A percentile compares a stretch with the other conserved stretches of the same genome.
Conservation (phyloP, 2,329 filamentous ascomycete species). For the Aspergillus fischeri region DNA sequence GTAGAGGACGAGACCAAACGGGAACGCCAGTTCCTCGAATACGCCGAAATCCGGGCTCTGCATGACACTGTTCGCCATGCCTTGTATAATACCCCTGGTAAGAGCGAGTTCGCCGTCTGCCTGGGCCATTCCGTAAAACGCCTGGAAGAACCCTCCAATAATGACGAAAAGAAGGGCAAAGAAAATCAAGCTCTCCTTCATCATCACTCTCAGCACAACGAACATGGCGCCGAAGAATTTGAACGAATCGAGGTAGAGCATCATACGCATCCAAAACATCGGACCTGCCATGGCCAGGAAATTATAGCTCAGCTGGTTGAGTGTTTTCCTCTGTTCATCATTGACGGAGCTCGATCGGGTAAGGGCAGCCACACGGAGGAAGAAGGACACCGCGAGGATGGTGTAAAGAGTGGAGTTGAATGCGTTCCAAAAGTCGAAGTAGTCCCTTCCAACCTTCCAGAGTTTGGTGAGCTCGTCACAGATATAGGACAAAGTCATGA, state of each 20-base stretch:
- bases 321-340: conserved; percentile 52
- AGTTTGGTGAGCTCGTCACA: conserved; percentile 84
- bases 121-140: conserved; percentile 86
- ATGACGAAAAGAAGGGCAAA: conserved; percentile 86
- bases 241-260: conserved; percentile 89
- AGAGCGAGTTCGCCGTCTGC: conserved; percentile 64
- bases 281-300: conserved; percentile 89
- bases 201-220: conserved; percentile 92
- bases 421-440: conserved; percentile 94
- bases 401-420: conserved; percentile 84
- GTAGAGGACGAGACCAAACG: conserved; percentile 92
- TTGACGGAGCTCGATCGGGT: conserved; percentile 53
- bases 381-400: conserved; percentile 72
- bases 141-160: conserved; percentile 76
- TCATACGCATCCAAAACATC: conserved; percentile 91
- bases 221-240: conserved; percentile 98
- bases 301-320: conserved; percentile 85
- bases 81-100: conserved; percentile 44
- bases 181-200: conserved; percentile 92
- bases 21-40: conserved; percentile 86
- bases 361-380: conserved; percentile 74
- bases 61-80: conserved; percentile 83
- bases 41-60: conserved; percentile 83
- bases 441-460: conserved; percentile 88
- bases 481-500: conserved; percentile 88